Base-by-base conservation (phyloP, 2,329 filamentous ascomycete genomes). In the Colletotrichum truncatum region DNA sequence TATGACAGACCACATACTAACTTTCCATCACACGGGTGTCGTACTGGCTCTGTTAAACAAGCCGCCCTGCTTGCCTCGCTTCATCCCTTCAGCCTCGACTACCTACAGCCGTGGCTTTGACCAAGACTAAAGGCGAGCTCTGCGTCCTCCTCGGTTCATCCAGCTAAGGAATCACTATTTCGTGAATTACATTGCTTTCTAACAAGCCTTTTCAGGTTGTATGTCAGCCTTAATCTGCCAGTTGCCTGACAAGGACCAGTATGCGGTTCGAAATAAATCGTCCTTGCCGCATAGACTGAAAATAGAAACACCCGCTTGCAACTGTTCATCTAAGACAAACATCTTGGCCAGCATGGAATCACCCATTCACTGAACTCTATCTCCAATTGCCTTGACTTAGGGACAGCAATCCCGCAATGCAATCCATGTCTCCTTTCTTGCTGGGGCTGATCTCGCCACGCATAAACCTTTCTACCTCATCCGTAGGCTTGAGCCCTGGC, bases 321-420 rank as follows among this genome's bases (percentile, higher is more conserved):
- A 54, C 25, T 16, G 7, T 28, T 28, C 25, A n/a, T 10, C 45
- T 34, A 51, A n/a, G 12, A 21, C n/a, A 7, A 4, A 23, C 11
- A 6, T 21, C 25, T 7, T 23, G 32, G 55, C 23, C 23, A n/a
- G 21, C 25, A 16, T 56, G 63, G 36, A 51, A 51, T 36, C 28
- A 49, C 57, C 58, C 32, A 39, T 18, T 49, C 23, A n/a, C 14
- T 14, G 36, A 62, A 38, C 52, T 11, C 12, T 86, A 91, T 73
- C 88, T 86, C 94, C 94, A 98, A 73, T 93, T 93, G n/a, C 94
- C 95, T 79, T 97, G 93, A 72, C 93, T 97, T 46, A 98, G 83
- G 53, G 93, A 95, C 68, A 98, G 77, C 68, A 98, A 79, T n/a
- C 93, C 93, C 58, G 95, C 93, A 48, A 97, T 91, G 73, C 93